Conservation (phyloP, 2,329 filamentous ascomycete genomes). For the Xylariaceae sp. region DNA sequence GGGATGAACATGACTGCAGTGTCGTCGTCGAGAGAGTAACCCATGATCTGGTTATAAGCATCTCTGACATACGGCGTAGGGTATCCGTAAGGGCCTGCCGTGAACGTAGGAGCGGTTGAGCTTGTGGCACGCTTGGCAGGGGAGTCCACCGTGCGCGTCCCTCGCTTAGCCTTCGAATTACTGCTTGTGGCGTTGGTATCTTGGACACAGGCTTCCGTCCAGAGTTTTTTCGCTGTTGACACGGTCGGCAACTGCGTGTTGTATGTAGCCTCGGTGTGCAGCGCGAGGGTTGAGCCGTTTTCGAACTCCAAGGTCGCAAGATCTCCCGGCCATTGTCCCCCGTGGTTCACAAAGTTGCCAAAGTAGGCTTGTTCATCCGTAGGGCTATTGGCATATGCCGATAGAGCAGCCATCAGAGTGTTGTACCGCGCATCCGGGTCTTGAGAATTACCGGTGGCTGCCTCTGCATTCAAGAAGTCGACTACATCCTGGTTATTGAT, state of each 20-base stretch:
- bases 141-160: neutral
- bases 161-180: too few relatives aligned
- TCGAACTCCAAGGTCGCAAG: constrained; percentile 3
- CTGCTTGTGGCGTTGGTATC: too few relatives aligned
- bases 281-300: constrained; percentile 1
- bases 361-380: neutral
- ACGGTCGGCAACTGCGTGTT: neutral
- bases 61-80: constrained; percentile 3
- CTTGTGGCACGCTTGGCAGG: neutral
- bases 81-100: neutral
- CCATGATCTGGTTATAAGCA: constrained; percentile 8
- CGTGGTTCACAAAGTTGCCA: neutral
- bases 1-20: constrained; percentile 10
- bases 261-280: constrained; percentile 2
- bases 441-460: constrained; percentile 1
- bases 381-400: constrained; percentile 1
- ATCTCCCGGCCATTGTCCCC: constrained; percentile 4
- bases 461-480: neutral
- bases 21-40: constrained; percentile 5
- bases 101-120: constrained; percentile 3
- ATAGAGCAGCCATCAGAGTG: neutral
- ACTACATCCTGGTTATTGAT: constrained; percentile 9
- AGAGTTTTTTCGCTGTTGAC: neutral
- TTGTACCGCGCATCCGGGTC: constrained; percentile 11
- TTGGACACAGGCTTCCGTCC: too few relatives aligned